Percentiles rank a stretch among this genome's conserved stretches.
These are phyloP conservation scores for Penicillium hesseltinei DNA, from an alignment of 2,329 filamentous ascomycete species.

Conservation along the genomic window DNA sequence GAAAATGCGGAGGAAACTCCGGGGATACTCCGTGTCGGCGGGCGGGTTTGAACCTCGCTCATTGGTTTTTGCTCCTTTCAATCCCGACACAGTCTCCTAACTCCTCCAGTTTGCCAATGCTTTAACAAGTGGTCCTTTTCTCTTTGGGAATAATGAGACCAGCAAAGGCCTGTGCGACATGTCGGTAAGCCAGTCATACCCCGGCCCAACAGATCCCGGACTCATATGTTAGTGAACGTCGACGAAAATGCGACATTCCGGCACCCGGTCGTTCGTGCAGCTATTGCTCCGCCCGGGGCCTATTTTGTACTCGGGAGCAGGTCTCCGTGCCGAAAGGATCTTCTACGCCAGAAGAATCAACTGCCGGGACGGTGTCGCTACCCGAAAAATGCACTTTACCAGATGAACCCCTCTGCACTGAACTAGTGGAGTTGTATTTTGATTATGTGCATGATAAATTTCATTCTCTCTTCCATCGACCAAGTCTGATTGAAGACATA, in stretches of 20 bases:
- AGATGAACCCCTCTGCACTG: conserved; percentile 7
- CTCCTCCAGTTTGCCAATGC: not conserved
- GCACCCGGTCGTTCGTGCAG: conserved; percentile 10
- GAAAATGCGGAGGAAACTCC: conserved; percentile 5
- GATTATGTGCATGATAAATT: conserved; percentile 23
- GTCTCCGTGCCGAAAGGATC: not conserved
- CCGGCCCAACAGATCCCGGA: not conserved
- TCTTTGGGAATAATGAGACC: not conserved
- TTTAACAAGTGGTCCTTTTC: not conserved
- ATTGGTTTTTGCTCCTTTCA: not conserved
- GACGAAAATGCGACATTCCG: conserved; percentile 14
- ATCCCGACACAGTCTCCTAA: not conserved
- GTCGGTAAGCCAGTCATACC: not conserved
- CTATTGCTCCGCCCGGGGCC: conserved; percentile 9
- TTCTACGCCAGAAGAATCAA: not conserved
- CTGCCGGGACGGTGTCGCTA: not conserved
- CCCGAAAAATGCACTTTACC: not conserved
- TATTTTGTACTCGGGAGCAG: conserved; percentile 2
- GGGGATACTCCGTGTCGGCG: conserved; percentile 3
- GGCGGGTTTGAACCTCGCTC: conserved; percentile 1
- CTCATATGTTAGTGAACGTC: conserved; percentile 10
- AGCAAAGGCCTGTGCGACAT: conserved; percentile 5
- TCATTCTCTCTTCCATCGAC: conserved; percentile 17
- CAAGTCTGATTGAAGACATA: conserved; percentile 16
- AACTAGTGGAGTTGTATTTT: conserved; percentile 19